Base-by-base conservation (phyloP, 805 yeast species). In the Zygoascus flipseniorum region DNA sequence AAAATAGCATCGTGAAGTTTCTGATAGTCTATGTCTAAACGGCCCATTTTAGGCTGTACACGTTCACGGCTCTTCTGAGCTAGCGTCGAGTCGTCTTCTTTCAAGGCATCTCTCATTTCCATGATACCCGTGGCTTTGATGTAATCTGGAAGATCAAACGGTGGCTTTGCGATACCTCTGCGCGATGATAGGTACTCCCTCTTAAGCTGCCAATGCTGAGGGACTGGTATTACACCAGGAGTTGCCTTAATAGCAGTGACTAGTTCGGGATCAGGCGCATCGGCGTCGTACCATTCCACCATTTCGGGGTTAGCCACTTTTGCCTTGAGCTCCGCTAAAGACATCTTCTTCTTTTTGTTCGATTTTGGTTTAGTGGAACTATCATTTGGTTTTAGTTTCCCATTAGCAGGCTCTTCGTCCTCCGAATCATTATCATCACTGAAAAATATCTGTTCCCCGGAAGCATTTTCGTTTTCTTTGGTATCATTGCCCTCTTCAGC, bases 21-120 rank as follows among this genome's bases (percentile, higher is more conserved):
- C 57, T 79, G 83, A 65, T 85, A 90, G 67, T 92, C 97, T 23
- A 93, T 78, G 65, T 92, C 98, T 20, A 92, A 67, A 51, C 82
- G 75, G 0, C 95, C 95, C 81, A 89, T 74, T 65, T 87, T 88
- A 0, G 97, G 97, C 66, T 88, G 97, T 0, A 89, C 95, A 50
- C 86, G 75, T 53, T 86, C 92, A 57, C 97, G 76, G 66, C 84
- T 84, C 62, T 78, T 76, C 62, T 86, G 93, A 63, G 85, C 82
- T 59, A 89, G 65, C 1, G 82, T 75, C 13, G 78, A 71, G 1
- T 65, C 65, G 45, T 82, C 82, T 3, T 72, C 77, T 14, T 70
- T 69, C 4, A 72, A 66, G 57, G 82, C 79, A 53, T 81, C 80
- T 65, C 97, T 78, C 95, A 92, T 86, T 52, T 86, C 89, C 57